These are phyloP conservation scores for Chlorella sp. DNA, from an alignment of 139 green algal species.

Conservation along the genomic window DNA sequence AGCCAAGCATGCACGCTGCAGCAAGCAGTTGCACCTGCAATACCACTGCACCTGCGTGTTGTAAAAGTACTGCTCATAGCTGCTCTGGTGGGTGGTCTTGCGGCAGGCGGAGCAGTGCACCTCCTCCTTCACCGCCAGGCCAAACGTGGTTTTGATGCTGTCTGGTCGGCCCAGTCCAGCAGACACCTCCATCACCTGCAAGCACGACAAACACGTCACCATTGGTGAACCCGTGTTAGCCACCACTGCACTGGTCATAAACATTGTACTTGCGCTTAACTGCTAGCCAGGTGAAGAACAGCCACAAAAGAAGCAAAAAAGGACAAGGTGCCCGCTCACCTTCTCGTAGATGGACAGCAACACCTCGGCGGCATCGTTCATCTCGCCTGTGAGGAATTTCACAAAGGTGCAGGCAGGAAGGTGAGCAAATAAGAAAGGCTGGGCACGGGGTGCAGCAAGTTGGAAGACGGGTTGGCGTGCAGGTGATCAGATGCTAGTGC, in stretches of 20 bases:
- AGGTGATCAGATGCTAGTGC: no score
- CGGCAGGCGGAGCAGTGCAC: slow-evolving; percentile 6
- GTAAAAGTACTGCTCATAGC: slow-evolving; percentile 27
- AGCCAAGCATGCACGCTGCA: no score
- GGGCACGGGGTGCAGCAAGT: no score
- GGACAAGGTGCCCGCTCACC: no score
- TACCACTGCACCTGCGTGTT: slow-evolving; percentile 1
- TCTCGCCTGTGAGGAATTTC: slow-evolving; percentile 53
- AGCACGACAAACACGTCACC: no score
- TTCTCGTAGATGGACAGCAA: slow-evolving; percentile 43
- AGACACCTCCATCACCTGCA: slow-evolving; percentile 12
- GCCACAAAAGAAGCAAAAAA: no score
- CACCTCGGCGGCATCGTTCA: slow-evolving; percentile 51
- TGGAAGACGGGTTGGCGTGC: no score
- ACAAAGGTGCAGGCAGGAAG: neutral
- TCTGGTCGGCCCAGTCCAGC: neutral
- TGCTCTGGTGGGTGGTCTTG: neutral
- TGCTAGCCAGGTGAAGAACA: no score
- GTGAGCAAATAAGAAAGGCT: neutral
- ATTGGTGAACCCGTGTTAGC: no score
- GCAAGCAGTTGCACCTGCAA: neutral
- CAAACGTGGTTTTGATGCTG: neutral
- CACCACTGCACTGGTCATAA: no score
- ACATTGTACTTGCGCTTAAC: no score
- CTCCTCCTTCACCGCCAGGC: slow-evolving; percentile 9